Evolutionary conservation across 2,329 filamentous ascomycete species (phyloP).

Genomic region (Monosporascus sp.): DNA sequence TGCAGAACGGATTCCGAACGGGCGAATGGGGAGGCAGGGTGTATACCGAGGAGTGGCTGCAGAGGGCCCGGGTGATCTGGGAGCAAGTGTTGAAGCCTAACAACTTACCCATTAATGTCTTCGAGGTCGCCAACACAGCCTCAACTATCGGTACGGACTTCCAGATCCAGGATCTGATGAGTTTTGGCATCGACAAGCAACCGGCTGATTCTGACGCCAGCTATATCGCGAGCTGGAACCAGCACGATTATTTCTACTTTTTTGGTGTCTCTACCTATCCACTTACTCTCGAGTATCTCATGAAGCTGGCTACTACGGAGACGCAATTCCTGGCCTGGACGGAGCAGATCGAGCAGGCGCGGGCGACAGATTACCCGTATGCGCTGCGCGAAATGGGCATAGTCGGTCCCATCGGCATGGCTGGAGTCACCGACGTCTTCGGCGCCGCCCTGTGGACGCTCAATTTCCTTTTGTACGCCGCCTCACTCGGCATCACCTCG

Average conservation of each 20-base stretch:
- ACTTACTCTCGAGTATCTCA: constrained; percentile 38
- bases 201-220: constrained; percentile 27
- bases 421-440: constrained; percentile 41
- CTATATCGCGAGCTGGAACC: constrained; percentile 41
- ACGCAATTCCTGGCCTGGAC: constrained; percentile 42
- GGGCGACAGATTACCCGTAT: constrained; percentile 38
- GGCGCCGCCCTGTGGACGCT: constrained; percentile 46
- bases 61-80: constrained; percentile 37
- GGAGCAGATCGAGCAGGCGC: constrained; percentile 35
- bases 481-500: constrained; percentile 39
- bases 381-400: constrained; percentile 47
- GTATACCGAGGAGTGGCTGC: constrained; percentile 41
- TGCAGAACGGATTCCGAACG: constrained; percentile 38
- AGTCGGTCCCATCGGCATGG: constrained; percentile 42
- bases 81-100: constrained; percentile 38
- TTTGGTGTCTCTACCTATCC: constrained; percentile 39
- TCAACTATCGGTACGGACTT: constrained; percentile 47
- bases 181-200: constrained; percentile 31
- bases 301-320: constrained; percentile 40
- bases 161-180: constrained; percentile 35
- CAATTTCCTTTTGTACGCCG: constrained; percentile 46
- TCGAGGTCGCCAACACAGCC: constrained; percentile 43
- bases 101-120: constrained; percentile 35
- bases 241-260: constrained; percentile 50
- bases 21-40: constrained; percentile 36